These are phyloP conservation scores for Triticum timopheevii DNA, from an alignment of 176 grass and related monocot species.

Conservation along the genomic window DNA sequence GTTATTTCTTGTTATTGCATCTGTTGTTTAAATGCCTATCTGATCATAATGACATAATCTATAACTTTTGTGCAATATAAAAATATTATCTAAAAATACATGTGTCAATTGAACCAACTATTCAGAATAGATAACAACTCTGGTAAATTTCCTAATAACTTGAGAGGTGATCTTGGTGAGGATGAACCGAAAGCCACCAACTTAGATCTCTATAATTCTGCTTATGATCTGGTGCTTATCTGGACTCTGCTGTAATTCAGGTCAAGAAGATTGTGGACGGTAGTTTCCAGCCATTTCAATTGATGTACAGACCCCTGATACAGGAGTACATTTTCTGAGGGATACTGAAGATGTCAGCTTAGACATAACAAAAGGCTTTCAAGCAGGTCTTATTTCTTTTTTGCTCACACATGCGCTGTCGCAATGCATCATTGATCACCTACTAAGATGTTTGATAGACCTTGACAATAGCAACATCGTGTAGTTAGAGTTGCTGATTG, in stretches of 20 bases:
- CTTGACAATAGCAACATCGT: background rate
- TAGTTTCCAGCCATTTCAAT: conserved; percentile 71
- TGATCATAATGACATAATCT: no score
- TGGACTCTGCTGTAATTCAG: conserved; percentile 39
- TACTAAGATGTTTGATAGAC: background rate
- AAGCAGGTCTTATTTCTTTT: conserved; percentile 52
- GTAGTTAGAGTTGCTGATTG: background rate
- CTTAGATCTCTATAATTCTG: background rate
- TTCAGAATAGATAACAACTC: no score
- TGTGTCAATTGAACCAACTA: no score
- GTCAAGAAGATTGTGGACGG: conserved; percentile 82
- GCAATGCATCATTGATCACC: background rate
- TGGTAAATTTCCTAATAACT: no score
- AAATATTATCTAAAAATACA: no score
- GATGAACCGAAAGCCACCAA: no score
- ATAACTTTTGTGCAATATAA: no score
- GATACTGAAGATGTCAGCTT: conserved; percentile 49
- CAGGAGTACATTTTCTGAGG: conserved; percentile 58
- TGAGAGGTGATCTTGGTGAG: no score
- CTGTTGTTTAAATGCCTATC: no score
- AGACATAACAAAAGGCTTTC: conserved; percentile 43
- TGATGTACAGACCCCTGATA: conserved; percentile 65
- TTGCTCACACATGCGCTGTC: background rate
- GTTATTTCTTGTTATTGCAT: no score
- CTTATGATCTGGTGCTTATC: background rate